Evolutionary conservation across 805 yeast genomes (phyloP).

Genomic region (Sporopachydermia lactativora): DNA sequence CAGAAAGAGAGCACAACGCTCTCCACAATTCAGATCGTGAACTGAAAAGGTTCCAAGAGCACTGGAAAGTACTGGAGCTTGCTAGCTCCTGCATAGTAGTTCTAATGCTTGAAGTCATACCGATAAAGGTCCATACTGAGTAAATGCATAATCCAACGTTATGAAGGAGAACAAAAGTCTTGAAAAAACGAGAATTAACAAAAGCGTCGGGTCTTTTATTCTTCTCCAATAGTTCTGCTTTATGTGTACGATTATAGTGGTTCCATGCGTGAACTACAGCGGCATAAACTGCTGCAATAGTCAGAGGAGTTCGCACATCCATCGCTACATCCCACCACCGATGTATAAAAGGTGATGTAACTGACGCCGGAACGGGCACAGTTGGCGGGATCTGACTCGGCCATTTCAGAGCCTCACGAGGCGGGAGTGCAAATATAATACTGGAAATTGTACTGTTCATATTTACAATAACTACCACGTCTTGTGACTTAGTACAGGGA

Average conservation of each 20-base stretch:
- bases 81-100: conserved; percentile 9
- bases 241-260: conserved; percentile 32
- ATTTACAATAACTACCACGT: too few relatives aligned
- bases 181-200: conserved; percentile 32
- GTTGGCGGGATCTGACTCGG: neutral
- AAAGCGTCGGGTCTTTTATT: conserved; percentile 34
- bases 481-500: too few relatives aligned
- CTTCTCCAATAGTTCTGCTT: conserved; percentile 17
- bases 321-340: conserved; percentile 19
- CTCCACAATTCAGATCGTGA: conserved; percentile 33
- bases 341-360: neutral
- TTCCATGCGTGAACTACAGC: conserved; percentile 41
- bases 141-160: conserved; percentile 48
- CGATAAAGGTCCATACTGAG: conserved; percentile 56
- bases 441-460: neutral
- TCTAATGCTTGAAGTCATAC: conserved; percentile 30
- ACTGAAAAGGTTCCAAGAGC: conserved; percentile 9
- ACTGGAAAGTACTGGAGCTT: conserved; percentile 11
- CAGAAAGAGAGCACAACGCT: conserved; percentile 42
- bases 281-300: conserved; percentile 46
- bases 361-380: neutral
- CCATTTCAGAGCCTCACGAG: neutral
- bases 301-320: conserved; percentile 38
- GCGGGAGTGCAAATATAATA: neutral
- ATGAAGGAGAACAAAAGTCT: conserved; percentile 42